These are phyloP conservation scores for Coelastrella sp. DNA, from an alignment of 139 green algal species.

Conservation along the genomic window DNA sequence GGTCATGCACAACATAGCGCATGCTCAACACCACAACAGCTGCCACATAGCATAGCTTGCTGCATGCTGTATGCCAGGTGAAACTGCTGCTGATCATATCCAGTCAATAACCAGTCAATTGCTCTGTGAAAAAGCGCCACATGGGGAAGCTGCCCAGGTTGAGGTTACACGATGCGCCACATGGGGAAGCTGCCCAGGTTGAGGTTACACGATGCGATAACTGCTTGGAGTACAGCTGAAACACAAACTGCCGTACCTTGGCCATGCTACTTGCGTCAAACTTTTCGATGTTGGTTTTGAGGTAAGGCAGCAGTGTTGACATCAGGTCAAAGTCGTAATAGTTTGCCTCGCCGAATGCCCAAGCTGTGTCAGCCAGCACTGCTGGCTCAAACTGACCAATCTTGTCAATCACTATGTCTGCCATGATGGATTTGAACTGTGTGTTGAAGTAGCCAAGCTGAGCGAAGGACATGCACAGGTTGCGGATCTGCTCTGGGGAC, in stretches of 20 bases:
- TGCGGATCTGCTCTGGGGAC: conserved; percentile 44
- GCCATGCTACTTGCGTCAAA: conserved; percentile 45
- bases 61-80: too few species aligned
- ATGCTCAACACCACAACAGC: too few species aligned
- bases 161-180: too few species aligned
- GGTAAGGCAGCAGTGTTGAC: conserved; percentile 16
- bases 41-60: too few species aligned
- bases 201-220: too few species aligned
- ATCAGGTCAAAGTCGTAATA: conserved; percentile 46
- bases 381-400: conserved; percentile 34
- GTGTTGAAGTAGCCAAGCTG: conserved; percentile 48
- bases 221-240: neutral
- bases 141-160: too few species aligned
- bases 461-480: conserved; percentile 42
- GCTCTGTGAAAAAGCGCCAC: too few species aligned
- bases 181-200: too few species aligned
- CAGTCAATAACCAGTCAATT: too few species aligned
- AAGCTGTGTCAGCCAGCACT: conserved; percentile 44
- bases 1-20: too few species aligned
- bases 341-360: conserved; percentile 30
- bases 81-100: too few species aligned
- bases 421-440: conserved; percentile 47
- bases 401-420: conserved; percentile 42
- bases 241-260: neutral
- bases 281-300: conserved; percentile 31